Conservation (phyloP, 345 rosid genomes). For the Psidium guajava region DNA sequence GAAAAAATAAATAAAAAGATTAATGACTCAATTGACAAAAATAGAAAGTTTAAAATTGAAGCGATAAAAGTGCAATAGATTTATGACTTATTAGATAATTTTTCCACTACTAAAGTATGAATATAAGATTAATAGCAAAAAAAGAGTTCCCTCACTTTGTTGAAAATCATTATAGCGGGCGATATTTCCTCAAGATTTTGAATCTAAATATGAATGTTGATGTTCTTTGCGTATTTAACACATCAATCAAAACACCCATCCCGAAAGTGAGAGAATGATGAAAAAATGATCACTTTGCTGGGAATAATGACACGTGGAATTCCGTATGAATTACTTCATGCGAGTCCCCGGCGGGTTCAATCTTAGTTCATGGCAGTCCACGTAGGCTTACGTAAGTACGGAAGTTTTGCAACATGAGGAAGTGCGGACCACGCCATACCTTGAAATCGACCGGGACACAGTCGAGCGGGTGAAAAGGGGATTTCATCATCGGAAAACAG, state of each 20-base stretch:
- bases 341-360: background rate
- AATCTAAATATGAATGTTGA: background rate
- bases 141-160: too few relatives aligned
- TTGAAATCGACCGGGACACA: background rate
- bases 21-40: too few relatives aligned
- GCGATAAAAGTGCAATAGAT: too few relatives aligned
- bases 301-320: background rate
- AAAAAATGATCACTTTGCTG: background rate
- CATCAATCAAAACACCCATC: background rate
- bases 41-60: too few relatives aligned
- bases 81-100: too few relatives aligned
- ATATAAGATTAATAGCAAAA: too few relatives aligned
- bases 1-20: too few relatives aligned
- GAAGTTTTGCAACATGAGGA: background rate
- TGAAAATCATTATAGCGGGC: too few relatives aligned
- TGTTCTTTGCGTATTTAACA: fast-evolving
- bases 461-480: background rate
- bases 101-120: too few relatives aligned
- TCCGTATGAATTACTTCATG: background rate
- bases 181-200: background rate
- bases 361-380: background rate
- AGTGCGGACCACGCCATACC: background rate
- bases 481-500: background rate
- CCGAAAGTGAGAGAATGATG: background rate
- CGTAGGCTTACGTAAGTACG: background rate